Evolutionary conservation across 768 basidiomycete genomes (phyloP), one percentile per base, ranked within the genome.

Genomic region (Rhodocollybia butyracea): DNA sequence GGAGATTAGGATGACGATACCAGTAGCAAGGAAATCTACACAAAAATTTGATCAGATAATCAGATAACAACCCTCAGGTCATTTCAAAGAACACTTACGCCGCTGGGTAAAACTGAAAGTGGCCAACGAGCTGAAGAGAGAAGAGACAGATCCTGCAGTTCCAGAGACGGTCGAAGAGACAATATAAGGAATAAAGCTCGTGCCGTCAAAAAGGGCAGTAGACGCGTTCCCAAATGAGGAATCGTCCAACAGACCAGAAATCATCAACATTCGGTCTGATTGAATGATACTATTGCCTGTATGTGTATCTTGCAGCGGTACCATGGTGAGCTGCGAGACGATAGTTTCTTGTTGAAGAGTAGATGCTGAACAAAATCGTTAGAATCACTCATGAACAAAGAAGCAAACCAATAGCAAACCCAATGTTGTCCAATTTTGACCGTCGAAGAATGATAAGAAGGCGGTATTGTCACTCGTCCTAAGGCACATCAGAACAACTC

Each of bases 1-100:
- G 2, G 94, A 95, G 61, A 99, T 94, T 41, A 99, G 80, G 61
- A 98, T 98, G 53, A 99, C 94, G 34, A 98, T 80, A 1, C 96
- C 97, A 22, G 84, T 83, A 0, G 95, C 92, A 54, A 99, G 81
- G 77, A 93, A 90, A 63, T 86, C 93, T 92, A 61, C 8, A 61
- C 32, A 29, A 30, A 10, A 51, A 41, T 34, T n/a, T 38, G 30
- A 59, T 58, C 50, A 66, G 13, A 24, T n/a, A 52, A 47, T 17
- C 27, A 51, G 55, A 19, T 38, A 7, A 8, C 31, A 26, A 12
- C 7, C 13, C 10, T 19, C 30, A 7, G 5, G 6, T 41, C 5
- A 6, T 21, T 15, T 1, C 41, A 15, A 32, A 56, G 45, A 50
- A 55, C 19, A 75, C 89, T 73, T 66, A 93, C 91, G 77, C 50